Conservation (phyloP, 1,284 basidiomycete species). For the Hypsizygus ulmarius region DNA sequence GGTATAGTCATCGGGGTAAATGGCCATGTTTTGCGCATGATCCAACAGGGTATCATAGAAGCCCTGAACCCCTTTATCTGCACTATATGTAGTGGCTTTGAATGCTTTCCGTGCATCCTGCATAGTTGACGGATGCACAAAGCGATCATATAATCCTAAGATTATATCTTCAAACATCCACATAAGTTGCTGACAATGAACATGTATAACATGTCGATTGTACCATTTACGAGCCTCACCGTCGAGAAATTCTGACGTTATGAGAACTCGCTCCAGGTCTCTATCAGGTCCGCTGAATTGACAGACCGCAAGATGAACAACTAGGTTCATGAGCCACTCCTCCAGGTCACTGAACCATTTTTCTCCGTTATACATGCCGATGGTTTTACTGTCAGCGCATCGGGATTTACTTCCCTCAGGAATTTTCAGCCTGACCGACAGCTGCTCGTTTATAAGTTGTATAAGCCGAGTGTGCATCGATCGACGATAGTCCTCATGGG, state of each 20-base stretch:
- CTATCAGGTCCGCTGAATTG: slow-evolving; percentile 7
- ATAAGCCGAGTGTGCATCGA: not conserved
- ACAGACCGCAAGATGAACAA: not conserved
- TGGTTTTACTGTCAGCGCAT: not conserved
- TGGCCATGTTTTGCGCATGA: slow-evolving; percentile 1
- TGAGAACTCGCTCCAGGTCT: slow-evolving; percentile 1
- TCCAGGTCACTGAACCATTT: slow-evolving; percentile 1
- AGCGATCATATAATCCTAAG: slow-evolving; percentile 18
- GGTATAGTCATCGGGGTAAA: not conserved
- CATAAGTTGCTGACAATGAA: not conserved
- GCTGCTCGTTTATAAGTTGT: not conserved
- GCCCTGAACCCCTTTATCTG: slow-evolving; percentile 6
- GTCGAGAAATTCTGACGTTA: slow-evolving; percentile 4
- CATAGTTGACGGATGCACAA: slow-evolving; percentile 18
- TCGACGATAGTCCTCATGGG: not conserved
- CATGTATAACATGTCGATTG: slow-evolving; percentile 12
- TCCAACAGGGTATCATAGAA: slow-evolving; percentile 13
- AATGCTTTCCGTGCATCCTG: slow-evolving; percentile 16
- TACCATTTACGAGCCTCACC: slow-evolving; percentile 13
- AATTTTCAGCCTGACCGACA: not conserved
- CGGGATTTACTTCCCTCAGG: not conserved
- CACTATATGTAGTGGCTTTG: slow-evolving; percentile 3
- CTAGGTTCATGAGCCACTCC: slow-evolving; percentile 1
- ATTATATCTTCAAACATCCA: slow-evolving; percentile 20
- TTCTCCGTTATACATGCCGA: not conserved